phyloP scores from a whole-genome alignment of 495 filamentous ascomycete genomes.

The Coniosporium apollinis region DNA sequence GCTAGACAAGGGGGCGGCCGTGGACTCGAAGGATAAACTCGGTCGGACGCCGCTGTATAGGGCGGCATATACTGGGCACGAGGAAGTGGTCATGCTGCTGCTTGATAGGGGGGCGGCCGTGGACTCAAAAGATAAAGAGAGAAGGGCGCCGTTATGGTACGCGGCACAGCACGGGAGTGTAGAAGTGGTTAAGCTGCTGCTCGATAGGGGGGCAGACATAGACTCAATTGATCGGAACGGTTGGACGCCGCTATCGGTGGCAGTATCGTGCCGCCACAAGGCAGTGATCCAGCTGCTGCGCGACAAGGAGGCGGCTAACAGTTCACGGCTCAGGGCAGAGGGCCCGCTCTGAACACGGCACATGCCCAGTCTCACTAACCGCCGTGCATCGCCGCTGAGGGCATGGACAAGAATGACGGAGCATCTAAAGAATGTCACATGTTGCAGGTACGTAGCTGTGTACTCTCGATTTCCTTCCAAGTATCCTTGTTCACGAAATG shows the following conservation, averaged over 20 bases:
- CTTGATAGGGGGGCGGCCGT: constrained; percentile 8
- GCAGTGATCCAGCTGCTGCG: not conserved
- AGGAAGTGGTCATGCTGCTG: constrained; percentile 9
- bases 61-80: constrained; percentile 1
- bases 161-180: constrained; percentile 1
- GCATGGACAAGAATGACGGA: too few relatives aligned
- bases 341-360: too few relatives aligned
- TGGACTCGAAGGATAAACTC: constrained; percentile 1
- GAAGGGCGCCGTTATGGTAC: constrained; percentile 15
- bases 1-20: too few relatives aligned
- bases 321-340: too few relatives aligned
- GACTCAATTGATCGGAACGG: constrained; percentile 19
- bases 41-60: constrained; percentile 2
- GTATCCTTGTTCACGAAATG: too few relatives aligned
- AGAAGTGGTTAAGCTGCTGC: constrained; percentile 10
- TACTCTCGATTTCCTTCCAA: too few relatives aligned
- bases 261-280: constrained; percentile 2
- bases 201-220: constrained; percentile 13
- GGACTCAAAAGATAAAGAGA: constrained; percentile 11
- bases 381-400: too few relatives aligned
- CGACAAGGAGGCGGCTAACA: not conserved
- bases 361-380: too few relatives aligned
- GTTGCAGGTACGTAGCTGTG: too few relatives aligned
- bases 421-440: too few relatives aligned
- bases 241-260: constrained; percentile 23